These are phyloP conservation scores for Diutina mesorugosa DNA, from an alignment of 1,139 yeast genomes.

Conservation along the genomic window DNA sequence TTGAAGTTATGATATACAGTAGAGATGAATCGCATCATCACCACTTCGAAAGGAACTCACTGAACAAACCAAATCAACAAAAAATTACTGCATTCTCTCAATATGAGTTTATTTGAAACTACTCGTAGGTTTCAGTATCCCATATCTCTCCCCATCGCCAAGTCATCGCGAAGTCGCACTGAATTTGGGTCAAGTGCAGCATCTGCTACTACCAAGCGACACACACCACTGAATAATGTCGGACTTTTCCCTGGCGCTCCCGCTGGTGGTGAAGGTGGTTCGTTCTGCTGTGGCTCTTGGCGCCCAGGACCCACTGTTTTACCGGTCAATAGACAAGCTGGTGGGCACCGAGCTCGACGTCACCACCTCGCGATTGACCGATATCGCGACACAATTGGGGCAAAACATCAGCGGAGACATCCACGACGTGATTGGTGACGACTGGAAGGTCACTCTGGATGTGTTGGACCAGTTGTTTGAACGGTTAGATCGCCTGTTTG, in stretches of 20 bases:
- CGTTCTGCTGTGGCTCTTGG: conserved; percentile 64
- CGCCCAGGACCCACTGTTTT: conserved; percentile 70
- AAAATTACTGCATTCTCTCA: too few relatives aligned
- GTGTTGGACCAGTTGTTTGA: conserved; percentile 1
- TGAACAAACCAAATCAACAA: too few relatives aligned
- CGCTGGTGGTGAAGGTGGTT: conserved; percentile 15
- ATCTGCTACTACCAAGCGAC: not conserved
- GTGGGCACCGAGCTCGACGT: not conserved
- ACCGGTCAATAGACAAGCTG: conserved; percentile 47
- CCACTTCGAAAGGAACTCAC: too few relatives aligned
- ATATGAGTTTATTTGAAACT: too few relatives aligned
- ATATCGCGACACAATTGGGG: not conserved
- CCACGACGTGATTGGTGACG: not conserved
- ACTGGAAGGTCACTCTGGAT: not conserved
- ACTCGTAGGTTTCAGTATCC: not conserved
- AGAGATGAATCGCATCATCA: too few relatives aligned
- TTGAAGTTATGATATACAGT: too few relatives aligned
- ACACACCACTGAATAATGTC: not conserved
- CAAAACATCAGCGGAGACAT: not conserved
- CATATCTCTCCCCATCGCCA: not conserved
- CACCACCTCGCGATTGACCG: not conserved
- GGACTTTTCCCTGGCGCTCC: not conserved
- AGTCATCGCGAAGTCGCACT: not conserved
- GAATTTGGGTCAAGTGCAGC: not conserved
- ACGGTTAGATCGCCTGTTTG: not conserved